Base-by-base conservation (phyloP, 192 early-diverging fungal genomes). In the Dissophora globulifera region DNA sequence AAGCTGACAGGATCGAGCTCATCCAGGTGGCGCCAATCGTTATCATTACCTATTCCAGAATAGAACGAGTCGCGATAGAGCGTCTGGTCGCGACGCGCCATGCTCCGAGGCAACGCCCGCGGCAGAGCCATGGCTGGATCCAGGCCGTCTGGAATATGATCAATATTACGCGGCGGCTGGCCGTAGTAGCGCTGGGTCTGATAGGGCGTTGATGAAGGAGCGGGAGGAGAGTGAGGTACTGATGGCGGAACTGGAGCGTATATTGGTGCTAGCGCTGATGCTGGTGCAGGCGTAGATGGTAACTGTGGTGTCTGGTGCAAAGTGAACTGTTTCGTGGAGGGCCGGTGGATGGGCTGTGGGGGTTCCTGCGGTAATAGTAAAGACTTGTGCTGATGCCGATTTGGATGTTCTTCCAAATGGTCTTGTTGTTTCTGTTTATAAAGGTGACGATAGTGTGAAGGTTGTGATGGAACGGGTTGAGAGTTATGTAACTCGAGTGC, bases 41-140 rank as follows among this genome's bases (percentile, higher is more conserved):
- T 76, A 2, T 66, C 72, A 27, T 66, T 50, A 23, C 64, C 64
- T 43, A 76, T 76, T 22, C 72, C 72, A n/a, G 72, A 67, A 19
- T 67, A 76, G 32, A 76, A 67, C 19, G 72, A 76, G 27, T 76
- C 72, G 26, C 71, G 71, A 30, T 46, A 49, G 20, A 50, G 50
- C 5, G 62, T 48, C 23, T 58, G 48, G 25, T 66, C 56, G 1
- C 29, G 58, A 50, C 62, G 57, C 20, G 43, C 20, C 25, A 33
- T 42, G 13, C 30, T 62, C 17, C 63, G 65, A 45, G 72, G 72
- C 22, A 76, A 30, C 5, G 63, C 72, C n/a, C 72, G 22, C 26
- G 72, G 72, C 8, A 76, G 31, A n/a, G 72, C 72, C 51, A 76
- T 66, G 35, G 29, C 27, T 42, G 72, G 72, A n/a, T 76, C 72